These are phyloP conservation scores for Vigna hirtella DNA, from an alignment of 306 rosid genomes.

Conservation along the genomic window DNA sequence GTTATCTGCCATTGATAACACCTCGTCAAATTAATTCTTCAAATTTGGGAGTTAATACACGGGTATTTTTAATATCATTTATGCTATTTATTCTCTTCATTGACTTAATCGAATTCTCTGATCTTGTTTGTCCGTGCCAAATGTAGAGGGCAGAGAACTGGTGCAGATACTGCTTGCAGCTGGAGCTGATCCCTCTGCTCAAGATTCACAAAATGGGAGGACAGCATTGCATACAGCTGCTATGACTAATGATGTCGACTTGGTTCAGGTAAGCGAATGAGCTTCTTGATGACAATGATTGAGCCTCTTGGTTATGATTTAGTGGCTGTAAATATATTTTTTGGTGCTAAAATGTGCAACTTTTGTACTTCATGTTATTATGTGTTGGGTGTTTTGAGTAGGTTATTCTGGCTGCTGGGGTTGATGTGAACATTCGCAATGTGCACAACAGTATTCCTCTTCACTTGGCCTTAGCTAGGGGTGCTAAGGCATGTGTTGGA, in stretches of 20 bases:
- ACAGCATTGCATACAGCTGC: conserved; percentile 96
- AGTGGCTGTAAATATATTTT: conserved; percentile 21
- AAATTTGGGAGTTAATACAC: conserved; percentile 30
- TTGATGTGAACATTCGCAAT: conserved; percentile 90
- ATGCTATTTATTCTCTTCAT: conserved; percentile 22
- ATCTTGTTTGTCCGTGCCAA: conserved; percentile 41
- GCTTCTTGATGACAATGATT: conserved; percentile 1
- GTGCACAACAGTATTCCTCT: conserved; percentile 94
- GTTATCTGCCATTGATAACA: neutral
- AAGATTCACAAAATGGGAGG: conserved; percentile 90
- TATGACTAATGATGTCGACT: conserved; percentile 85
- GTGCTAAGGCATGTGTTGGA: conserved; percentile 91
- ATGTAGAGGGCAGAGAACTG: conserved; percentile 90
- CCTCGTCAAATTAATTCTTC: neutral
- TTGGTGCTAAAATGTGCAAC: conserved; percentile 31
- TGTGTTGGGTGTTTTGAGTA: conserved; percentile 51
- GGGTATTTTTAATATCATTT: neutral
- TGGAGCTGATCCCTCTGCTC: conserved; percentile 92
- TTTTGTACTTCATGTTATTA: neutral
- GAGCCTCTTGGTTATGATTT: neutral
- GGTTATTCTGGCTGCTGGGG: conserved; percentile 94
- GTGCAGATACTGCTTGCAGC: conserved; percentile 88
- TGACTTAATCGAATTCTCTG: conserved; percentile 24
- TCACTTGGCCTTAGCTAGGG: conserved; percentile 96
- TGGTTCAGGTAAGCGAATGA: conserved; percentile 73